phyloP scores from a whole-genome alignment of 2,329 filamentous ascomycete species.

The Xylariaceae sp. region DNA sequence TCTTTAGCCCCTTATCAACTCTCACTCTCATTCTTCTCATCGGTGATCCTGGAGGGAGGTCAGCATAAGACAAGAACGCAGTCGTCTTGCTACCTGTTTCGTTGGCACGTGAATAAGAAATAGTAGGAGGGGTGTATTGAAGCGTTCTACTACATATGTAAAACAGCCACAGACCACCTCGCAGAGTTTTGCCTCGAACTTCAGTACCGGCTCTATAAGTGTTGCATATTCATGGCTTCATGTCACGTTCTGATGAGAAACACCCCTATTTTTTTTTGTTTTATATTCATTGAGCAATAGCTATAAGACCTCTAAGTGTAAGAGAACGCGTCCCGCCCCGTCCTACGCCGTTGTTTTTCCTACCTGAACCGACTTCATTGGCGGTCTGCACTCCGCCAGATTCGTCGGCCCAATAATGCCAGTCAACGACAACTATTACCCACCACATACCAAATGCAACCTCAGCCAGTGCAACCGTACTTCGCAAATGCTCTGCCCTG shows the following conservation, averaged over 20 bases:
- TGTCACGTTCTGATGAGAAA: neutral
- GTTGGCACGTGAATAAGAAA: no score
- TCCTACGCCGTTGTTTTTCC: constrained; percentile 5
- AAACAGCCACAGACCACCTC: no score
- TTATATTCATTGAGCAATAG: constrained; percentile 16
- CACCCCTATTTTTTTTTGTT: neutral
- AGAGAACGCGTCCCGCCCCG: neutral
- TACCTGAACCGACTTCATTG: constrained; percentile 13
- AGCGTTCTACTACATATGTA: no score
- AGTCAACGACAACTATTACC: constrained; percentile 5
- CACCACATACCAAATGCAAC: constrained; percentile 3
- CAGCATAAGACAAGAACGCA: no score
- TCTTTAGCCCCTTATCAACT: neutral
- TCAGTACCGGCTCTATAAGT: no score
- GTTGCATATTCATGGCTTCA: neutral
- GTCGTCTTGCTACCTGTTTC: no score
- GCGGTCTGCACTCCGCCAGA: constrained; percentile 32
- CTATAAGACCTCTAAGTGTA: constrained; percentile 7
- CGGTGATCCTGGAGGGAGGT: no score
- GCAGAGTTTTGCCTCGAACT: no score
- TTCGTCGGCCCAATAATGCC: constrained; percentile 9
- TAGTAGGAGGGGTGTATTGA: no score
- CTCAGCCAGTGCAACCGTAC: constrained; percentile 4
- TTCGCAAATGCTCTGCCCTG: constrained; percentile 9
- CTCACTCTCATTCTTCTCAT: no score